These are phyloP conservation scores for Truncatella angustata DNA, from an alignment of 2,329 filamentous ascomycete species.

Conservation along the genomic window DNA sequence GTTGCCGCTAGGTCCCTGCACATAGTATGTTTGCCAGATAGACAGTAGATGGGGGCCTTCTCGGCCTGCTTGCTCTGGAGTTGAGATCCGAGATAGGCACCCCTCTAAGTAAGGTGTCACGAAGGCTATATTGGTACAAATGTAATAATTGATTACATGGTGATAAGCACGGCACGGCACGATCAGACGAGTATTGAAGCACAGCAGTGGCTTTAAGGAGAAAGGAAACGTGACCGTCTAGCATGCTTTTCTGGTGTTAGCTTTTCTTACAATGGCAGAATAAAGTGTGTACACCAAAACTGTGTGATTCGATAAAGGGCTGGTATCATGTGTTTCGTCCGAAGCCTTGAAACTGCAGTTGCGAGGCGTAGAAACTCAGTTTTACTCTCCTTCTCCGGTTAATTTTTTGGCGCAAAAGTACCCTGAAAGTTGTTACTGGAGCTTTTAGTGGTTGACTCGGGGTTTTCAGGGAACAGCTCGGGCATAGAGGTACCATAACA, in stretches of 20 bases:
- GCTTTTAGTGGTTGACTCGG: too few species aligned
- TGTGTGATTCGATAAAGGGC: too few species aligned
- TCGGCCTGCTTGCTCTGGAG: neutral
- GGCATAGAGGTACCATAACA: neutral
- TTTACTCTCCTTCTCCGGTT: neutral
- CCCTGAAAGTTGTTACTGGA: neutral
- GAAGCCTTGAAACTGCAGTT: conserved; percentile 7
- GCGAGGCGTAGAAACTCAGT: conserved; percentile 1
- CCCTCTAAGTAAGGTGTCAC: neutral
- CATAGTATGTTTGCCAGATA: neutral
- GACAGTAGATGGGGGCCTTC: neutral
- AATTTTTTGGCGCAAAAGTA: neutral
- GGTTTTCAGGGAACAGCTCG: neutral
- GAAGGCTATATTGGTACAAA: neutral
- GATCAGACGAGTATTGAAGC: too few species aligned
- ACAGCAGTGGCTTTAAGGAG: too few species aligned
- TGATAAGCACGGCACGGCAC: too few species aligned
- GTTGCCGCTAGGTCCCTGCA: too few species aligned
- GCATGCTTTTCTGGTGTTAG: too few species aligned
- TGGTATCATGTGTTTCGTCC: conserved; percentile 3
- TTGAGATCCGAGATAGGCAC: neutral
- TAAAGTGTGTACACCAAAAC: too few species aligned
- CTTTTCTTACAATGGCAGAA: too few species aligned
- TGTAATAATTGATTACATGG: neutral
- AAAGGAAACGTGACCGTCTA: too few species aligned